These are phyloP conservation scores for Mycena maculata DNA, from an alignment of 768 basidiomycete genomes.

Conservation along the genomic window DNA sequence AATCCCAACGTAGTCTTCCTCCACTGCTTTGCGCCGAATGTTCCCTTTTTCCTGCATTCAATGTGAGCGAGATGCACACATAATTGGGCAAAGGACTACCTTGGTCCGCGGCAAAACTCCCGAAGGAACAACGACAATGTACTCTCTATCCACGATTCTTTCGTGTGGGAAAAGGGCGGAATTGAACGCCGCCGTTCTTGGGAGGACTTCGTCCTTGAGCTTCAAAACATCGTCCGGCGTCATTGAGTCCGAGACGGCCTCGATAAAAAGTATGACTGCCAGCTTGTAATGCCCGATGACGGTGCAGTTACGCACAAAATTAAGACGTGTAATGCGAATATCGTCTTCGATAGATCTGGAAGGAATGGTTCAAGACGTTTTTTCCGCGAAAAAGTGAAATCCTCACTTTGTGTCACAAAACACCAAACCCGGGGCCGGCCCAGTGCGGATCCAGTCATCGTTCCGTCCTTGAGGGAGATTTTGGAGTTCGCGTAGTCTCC, in stretches of 20 bases:
- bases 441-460: constrained; percentile 44
- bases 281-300: constrained; percentile 45
- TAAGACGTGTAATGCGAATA: constrained; percentile 37
- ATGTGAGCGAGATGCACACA: background rate
- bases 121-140: constrained; percentile 35
- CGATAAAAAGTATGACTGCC: constrained; percentile 42
- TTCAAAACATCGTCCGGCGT: constrained; percentile 6
- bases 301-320: constrained; percentile 45
- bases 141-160: background rate
- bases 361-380: background rate
- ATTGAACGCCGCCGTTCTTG: constrained; percentile 41
- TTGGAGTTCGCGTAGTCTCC: too few relatives aligned
- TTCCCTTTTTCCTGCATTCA: constrained; percentile 9
- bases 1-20: background rate
- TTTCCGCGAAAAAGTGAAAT: background rate
- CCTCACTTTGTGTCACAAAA: constrained; percentile 42
- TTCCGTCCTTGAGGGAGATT: constrained; percentile 21
- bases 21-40: constrained; percentile 5
- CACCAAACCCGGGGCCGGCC: constrained; percentile 19
- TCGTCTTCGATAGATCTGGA: constrained; percentile 49
- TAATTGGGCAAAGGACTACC: background rate
- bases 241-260: constrained; percentile 25
- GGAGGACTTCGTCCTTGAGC: constrained; percentile 40
- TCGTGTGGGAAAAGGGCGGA: constrained; percentile 41
- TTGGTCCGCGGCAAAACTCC: constrained; percentile 3